Evolutionary conservation across 345 rosid genomes (phyloP).

Genomic region (Mangifera indica): DNA sequence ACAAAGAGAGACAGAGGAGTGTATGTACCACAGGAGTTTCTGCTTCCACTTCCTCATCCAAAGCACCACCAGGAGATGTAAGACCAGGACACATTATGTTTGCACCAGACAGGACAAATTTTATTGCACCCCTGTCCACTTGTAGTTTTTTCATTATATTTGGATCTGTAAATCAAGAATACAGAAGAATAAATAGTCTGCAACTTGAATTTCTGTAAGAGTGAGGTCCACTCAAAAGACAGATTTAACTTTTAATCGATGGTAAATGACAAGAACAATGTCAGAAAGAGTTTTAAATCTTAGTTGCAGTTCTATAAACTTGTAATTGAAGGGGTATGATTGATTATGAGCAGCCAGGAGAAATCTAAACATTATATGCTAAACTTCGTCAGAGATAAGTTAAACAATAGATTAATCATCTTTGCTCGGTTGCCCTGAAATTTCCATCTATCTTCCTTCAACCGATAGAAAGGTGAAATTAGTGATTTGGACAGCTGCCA

Average conservation of each 20-base stretch:
- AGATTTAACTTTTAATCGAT: background rate
- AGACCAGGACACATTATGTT: conserved; percentile 99
- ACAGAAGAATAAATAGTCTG: background rate
- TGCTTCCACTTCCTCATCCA: conserved; percentile 86
- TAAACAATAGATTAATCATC: background rate
- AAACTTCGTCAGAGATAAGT: background rate
- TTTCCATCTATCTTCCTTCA: background rate
- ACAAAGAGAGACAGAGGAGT: conserved; percentile 4
- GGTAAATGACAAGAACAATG: background rate
- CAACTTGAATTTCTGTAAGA: conserved; percentile 1
- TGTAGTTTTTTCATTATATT: conserved; percentile 90
- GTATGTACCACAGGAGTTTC: conserved; percentile 90
- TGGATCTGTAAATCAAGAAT: conserved; percentile 57
- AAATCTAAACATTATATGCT: background rate
- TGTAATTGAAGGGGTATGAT: background rate
- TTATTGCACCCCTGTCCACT: conserved; percentile 98
- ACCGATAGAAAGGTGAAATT: background rate
- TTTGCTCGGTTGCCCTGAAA: background rate
- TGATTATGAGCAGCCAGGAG: background rate
- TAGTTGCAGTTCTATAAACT: background rate
- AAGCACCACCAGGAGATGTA: conserved; percentile 91
- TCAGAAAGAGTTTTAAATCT: background rate
- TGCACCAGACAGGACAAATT: conserved; percentile 93
- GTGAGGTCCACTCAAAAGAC: background rate
- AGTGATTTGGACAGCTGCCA: background rate